Evolutionary conservation across 1,284 basidiomycete species (phyloP).

Genomic region (Apiotrichum montevideense): DNA sequence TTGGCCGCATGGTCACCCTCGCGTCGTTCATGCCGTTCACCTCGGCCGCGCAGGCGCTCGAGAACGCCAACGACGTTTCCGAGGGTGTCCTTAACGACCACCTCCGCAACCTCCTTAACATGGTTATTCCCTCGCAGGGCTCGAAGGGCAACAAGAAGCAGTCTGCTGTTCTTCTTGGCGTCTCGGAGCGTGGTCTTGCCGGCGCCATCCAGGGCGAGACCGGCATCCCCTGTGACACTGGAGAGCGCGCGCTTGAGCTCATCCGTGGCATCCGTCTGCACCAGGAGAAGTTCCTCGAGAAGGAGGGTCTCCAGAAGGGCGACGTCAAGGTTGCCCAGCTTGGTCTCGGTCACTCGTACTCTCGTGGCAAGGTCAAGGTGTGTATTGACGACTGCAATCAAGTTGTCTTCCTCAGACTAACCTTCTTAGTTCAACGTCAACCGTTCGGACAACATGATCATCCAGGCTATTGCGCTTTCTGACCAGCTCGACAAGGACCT

Average conservation of each 20-base stretch:
- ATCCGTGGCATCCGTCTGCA: conserved; percentile 91
- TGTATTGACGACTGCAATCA: conserved; percentile 11
- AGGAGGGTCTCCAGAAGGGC: conserved; percentile 64
- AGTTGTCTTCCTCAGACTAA: conserved; percentile 4
- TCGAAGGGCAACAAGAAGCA: conserved; percentile 59
- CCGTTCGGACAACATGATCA: conserved; percentile 99
- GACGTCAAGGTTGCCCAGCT: conserved; percentile 92
- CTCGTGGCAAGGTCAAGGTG: conserved; percentile 87
- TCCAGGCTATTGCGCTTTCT: conserved; percentile 95
- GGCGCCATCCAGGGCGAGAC: conserved; percentile 73
- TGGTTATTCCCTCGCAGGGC: conserved; percentile 66
- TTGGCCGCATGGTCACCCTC: conserved; percentile 89
- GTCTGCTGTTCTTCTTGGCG: conserved; percentile 69
- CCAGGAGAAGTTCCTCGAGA: conserved; percentile 73
- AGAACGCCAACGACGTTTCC: conserved; percentile 94
- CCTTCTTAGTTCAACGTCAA: conserved; percentile 85
- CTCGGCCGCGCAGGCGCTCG: conserved; percentile 88
- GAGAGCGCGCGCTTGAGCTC: conserved; percentile 80
- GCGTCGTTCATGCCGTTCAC: conserved; percentile 93
- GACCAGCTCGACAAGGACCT: conserved; percentile 99
- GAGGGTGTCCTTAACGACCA: conserved; percentile 92
- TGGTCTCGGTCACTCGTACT: conserved; percentile 96
- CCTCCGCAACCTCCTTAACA: conserved; percentile 77
- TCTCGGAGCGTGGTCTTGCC: conserved; percentile 73
- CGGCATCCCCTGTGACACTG: conserved; percentile 75